Percentiles rank a stretch among this genome's conserved stretches.
These are phyloP conservation scores for Populus pruinosa DNA, from an alignment of 345 rosid genomes.

Conservation along the genomic window DNA sequence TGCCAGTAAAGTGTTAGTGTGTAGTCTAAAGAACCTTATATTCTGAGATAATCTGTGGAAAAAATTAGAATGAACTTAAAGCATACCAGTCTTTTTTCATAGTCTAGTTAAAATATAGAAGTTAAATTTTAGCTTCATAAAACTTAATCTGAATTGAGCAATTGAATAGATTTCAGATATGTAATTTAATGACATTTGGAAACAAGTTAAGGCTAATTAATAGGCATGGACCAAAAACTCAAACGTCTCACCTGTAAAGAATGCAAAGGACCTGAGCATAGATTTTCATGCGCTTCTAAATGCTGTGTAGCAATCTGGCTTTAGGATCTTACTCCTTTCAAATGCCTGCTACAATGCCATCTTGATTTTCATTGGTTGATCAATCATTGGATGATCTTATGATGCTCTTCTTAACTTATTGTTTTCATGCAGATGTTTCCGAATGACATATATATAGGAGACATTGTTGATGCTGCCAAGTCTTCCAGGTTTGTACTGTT, in stretches of 20 bases:
- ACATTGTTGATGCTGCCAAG: conserved; percentile 66
- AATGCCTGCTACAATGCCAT: neutral
- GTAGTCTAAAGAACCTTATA: too few relatives aligned
- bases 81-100: too few relatives aligned
- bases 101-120: too few relatives aligned
- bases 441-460: conserved; percentile 60
- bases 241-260: neutral
- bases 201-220: neutral
- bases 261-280: neutral
- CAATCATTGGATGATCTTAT: neutral
- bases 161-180: neutral
- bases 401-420: neutral
- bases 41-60: too few relatives aligned
- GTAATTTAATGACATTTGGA: neutral
- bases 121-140: neutral
- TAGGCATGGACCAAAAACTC: too few relatives aligned
- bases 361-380: neutral
- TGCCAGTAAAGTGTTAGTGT: too few relatives aligned
- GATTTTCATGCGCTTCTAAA: neutral
- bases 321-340: neutral
- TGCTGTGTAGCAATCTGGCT: neutral
- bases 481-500: conserved; percentile 57
- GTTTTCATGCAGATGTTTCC: conserved; percentile 68
- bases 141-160: neutral
- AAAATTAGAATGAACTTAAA: too few relatives aligned